Conservation (phyloP, 352 stramenopile species). For the Blastocystis sp. region DNA sequence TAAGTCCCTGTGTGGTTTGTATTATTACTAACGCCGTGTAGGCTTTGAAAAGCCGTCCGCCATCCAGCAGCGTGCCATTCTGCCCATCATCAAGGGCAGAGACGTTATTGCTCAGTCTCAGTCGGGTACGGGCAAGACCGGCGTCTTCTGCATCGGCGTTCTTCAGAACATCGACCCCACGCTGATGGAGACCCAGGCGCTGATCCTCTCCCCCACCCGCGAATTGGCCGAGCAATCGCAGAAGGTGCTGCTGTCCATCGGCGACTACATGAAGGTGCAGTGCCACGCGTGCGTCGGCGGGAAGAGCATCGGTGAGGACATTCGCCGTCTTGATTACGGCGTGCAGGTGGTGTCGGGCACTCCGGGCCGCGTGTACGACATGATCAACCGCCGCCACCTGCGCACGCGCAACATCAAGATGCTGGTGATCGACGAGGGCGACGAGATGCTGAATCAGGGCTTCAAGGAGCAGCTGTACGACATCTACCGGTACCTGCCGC, state of each 20-base stretch:
- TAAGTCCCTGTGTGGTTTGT: slow-evolving; percentile 67
- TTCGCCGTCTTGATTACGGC: slow-evolving; percentile 87
- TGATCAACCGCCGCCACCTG: slow-evolving; percentile 88
- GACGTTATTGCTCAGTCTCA: slow-evolving; percentile 95
- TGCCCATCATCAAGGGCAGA: slow-evolving; percentile 87
- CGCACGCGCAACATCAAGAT: slow-evolving; percentile 86
- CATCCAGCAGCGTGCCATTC: slow-evolving; percentile 95
- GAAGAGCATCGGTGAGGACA: slow-evolving; percentile 80
- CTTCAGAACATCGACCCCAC: slow-evolving; percentile 87
- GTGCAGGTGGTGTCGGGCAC: slow-evolving; percentile 92
- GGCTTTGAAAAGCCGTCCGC: slow-evolving; percentile 93
- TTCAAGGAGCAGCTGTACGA: slow-evolving; percentile 98
- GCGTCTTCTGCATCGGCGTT: slow-evolving; percentile 78
- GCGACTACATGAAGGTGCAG: slow-evolving; percentile 95
- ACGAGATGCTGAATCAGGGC: slow-evolving; percentile 94
- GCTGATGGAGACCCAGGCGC: slow-evolving; percentile 86
- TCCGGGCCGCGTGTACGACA: slow-evolving; percentile 91
- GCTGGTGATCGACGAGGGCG: slow-evolving; percentile 91
- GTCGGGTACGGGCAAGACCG: slow-evolving; percentile 86
- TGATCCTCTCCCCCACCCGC: slow-evolving; percentile 90
- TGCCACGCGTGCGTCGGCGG: slow-evolving; percentile 75
- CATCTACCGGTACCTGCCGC: slow-evolving; percentile 84
- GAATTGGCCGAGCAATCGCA: slow-evolving; percentile 94
- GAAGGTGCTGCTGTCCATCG: slow-evolving; percentile 87
- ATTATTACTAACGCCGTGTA: slow-evolving; percentile 68